Evolutionary conservation across 768 basidiomycete species (phyloP).

Genomic region (Fistulinella prunicolor): DNA sequence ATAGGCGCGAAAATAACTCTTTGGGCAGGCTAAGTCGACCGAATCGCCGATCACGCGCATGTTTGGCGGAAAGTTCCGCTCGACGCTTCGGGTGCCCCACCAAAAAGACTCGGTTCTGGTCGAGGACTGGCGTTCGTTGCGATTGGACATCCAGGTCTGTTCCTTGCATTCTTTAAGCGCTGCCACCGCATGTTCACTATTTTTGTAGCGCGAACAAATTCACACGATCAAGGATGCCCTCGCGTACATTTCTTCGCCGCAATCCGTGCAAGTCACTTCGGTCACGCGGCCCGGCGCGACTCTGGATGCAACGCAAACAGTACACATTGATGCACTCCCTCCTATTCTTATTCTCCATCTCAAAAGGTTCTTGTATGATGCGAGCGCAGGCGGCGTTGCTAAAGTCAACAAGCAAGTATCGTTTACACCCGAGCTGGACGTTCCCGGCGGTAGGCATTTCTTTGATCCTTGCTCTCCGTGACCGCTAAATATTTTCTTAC

Average conservation of each 20-base stretch:
- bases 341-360: constrained; percentile 84
- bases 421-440: constrained; percentile 74
- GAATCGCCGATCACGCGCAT: constrained; percentile 90
- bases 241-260: constrained; percentile 69
- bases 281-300: constrained; percentile 53
- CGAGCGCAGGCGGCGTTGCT: constrained; percentile 67
- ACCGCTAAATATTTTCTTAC: neutral
- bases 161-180: too few species aligned
- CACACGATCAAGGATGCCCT: constrained; percentile 83
- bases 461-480: neutral
- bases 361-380: constrained; percentile 89
- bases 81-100: constrained; percentile 74
- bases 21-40: constrained; percentile 60
- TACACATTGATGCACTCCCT: constrained; percentile 79
- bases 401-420: constrained; percentile 82
- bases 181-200: neutral
- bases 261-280: constrained; percentile 70
- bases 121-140: constrained; percentile 88
- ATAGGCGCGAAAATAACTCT: neutral
- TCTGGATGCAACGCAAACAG: constrained; percentile 69
- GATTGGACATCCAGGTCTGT: constrained; percentile 83
- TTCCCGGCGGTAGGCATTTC: constrained; percentile 55
- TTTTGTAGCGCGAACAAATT: constrained; percentile 62
- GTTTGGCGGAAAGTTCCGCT: constrained; percentile 91
- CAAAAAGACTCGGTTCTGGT: constrained; percentile 84